Base-by-base conservation (phyloP, 768 basidiomycete genomes). In the Exsudoporus frostii region DNA sequence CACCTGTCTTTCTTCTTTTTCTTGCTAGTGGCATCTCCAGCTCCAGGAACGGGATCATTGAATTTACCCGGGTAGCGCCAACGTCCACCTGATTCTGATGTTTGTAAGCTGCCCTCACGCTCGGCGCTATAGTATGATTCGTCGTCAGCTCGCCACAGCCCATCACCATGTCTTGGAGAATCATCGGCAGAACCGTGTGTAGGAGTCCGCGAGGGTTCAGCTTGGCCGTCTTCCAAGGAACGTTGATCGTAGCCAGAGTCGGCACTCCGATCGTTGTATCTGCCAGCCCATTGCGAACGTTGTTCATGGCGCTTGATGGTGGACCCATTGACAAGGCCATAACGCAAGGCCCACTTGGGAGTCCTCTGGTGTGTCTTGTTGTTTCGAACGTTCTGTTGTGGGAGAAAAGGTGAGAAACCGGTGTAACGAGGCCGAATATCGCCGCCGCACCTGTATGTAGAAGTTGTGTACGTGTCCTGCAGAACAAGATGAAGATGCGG, bases 291-390 rank as follows among this genome's bases (percentile, higher is more conserved):
- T 59, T 91, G 88, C 41, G 86, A 90, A 67, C 87, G 88, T 55
- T 78, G 81, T 64, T 86, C 80, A 50, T 88, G 85, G 64, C 93
- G 88, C 60, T 82, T 78, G 65, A 90, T 85, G 60, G 87, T 84
- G 33, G 84, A 76, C 22, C 82, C 85, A 68, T 93, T 84, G 57
- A 98, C 84, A 41, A 98, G 88, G 36, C 95, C 95, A 69, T 92
- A 92, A 57, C 87, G 82, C 71, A 90, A 78, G 0, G 87, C 88
- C 95, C 95, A 98, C 71, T 97, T 95, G 19, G 95, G 95, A n/a
- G 95, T 97, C 40, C 95, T 85, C 14, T 80, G 77, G 66, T 90
- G 82, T 62, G 84, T 95, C 78, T 95, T 92, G 77, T 98, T 98
- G 74, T 97, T 98, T 51, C 95, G 79, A 59, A 98, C 85, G 71